Percentiles rank a stretch among this genome's conserved stretches.
Evolutionary conservation across 106 monocot species (phyloP).

Genomic region (Hemerocallis citrina): DNA sequence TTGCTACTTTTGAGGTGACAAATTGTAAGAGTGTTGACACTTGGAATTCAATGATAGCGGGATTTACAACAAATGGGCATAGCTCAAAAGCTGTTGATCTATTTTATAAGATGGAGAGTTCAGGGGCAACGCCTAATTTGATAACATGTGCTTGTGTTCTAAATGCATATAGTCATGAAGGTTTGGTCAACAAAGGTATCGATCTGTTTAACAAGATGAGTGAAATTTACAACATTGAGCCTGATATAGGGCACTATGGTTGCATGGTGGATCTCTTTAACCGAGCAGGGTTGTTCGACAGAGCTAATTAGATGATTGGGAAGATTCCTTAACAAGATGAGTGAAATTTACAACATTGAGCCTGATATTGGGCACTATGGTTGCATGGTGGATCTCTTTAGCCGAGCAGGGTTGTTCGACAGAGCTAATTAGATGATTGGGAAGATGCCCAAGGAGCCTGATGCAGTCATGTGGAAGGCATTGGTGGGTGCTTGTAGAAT

Average conservation of each 20-base stretch:
- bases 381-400: conserved; percentile 52
- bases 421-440: conserved; percentile 36
- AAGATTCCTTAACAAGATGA: too few species aligned
- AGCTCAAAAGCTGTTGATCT: conserved; percentile 25
- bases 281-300: too few species aligned
- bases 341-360: conserved; percentile 24
- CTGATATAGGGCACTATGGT: too few species aligned
- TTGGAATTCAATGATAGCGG: conserved; percentile 61
- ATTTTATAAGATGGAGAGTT: conserved; percentile 30
- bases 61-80: conserved; percentile 35
- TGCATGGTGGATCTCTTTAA: too few species aligned
- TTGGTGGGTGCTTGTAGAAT: conserved; percentile 38
- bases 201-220: conserved; percentile 28
- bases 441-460: conserved; percentile 40
- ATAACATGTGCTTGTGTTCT: conserved; percentile 34
- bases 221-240: too few species aligned
- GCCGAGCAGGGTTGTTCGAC: conserved; percentile 35
- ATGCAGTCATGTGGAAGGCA: conserved; percentile 43
- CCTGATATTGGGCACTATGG: conserved; percentile 51
- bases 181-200: conserved; percentile 26
- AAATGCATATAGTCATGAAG: conserved; percentile 56
- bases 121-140: conserved; percentile 22
- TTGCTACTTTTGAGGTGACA: conserved; percentile 17
- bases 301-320: too few species aligned
- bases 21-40: conserved; percentile 19